Percentiles rank a stretch among this genome's conserved stretches.
Conservation (phyloP, 331 rosid species). For the Cucumis variabilis region DNA sequence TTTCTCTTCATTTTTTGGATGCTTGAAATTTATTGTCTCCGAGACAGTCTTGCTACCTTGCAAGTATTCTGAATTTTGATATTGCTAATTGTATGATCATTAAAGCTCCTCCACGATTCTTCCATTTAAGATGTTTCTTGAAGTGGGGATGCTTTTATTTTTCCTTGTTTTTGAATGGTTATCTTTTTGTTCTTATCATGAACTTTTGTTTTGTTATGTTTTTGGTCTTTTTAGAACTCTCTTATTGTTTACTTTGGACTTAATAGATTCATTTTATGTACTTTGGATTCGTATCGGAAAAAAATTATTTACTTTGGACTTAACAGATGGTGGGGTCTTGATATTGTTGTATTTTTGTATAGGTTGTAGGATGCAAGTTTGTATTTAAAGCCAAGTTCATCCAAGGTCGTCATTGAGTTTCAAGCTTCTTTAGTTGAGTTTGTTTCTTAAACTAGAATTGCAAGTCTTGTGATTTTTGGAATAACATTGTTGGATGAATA, state of each 20-base stretch:
- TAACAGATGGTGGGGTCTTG: slow-evolving; percentile 84
- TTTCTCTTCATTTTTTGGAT: neutral
- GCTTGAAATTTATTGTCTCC: neutral
- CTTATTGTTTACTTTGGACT: neutral
- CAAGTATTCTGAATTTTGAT: neutral
- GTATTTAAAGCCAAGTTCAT: too few relatives aligned
- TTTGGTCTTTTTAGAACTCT: too few relatives aligned
- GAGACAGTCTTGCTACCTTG: neutral
- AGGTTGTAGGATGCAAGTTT: too few relatives aligned
- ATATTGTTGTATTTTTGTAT: too few relatives aligned
- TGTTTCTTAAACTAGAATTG: too few relatives aligned
- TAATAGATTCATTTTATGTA: slow-evolving; percentile 38
- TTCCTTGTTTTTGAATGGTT: neutral
- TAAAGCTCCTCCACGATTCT: neutral
- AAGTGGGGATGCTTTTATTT: neutral
- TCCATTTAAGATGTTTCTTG: neutral
- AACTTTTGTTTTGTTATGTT: neutral
- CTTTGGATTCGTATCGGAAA: neutral
- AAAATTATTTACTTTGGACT: slow-evolving; percentile 18
- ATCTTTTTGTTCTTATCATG: neutral
- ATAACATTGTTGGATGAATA: too few relatives aligned
- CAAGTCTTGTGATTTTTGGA: too few relatives aligned
- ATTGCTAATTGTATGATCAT: neutral
- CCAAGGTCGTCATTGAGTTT: too few relatives aligned
- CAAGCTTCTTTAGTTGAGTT: too few relatives aligned